These are phyloP conservation scores for Solanum aculeatissimum DNA, from an alignment of 305 asterid genomes.

Conservation along the genomic window DNA sequence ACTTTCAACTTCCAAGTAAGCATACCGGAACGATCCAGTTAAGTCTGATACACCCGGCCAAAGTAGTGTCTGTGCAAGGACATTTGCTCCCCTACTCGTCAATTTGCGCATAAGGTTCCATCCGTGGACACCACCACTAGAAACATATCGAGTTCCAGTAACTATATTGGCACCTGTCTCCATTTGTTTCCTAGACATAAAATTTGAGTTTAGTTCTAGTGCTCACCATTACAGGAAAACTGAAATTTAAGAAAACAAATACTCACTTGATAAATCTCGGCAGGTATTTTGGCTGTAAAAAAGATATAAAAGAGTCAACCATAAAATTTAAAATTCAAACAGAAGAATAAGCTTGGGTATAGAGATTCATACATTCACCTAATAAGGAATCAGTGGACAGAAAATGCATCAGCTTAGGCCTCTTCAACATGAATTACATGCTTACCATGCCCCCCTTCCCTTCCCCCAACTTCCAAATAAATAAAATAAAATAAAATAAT, in stretches of 20 bases:
- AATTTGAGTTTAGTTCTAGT: constrained; percentile 2
- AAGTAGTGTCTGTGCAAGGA: constrained; percentile 88
- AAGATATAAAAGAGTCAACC: constrained; percentile 9
- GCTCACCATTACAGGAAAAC: not conserved
- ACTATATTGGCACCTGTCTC: constrained; percentile 91
- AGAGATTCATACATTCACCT: not conserved
- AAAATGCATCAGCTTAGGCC: not conserved
- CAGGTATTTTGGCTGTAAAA: constrained; percentile 81
- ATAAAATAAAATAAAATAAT: not conserved
- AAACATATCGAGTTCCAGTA: constrained; percentile 92
- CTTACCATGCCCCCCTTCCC: not conserved
- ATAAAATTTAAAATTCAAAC: not conserved
- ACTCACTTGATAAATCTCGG: constrained; percentile 91
- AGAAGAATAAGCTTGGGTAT: not conserved
- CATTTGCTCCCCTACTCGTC: constrained; percentile 98
- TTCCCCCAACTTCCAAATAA: not conserved
- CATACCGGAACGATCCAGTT: constrained; percentile 95
- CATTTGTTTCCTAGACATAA: constrained; percentile 61
- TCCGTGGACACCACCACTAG: constrained; percentile 95
- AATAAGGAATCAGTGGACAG: not conserved
- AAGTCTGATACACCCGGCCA: constrained; percentile 99
- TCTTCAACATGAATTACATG: not conserved
- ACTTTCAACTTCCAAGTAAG: not conserved
- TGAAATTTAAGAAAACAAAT: constrained; percentile 1
- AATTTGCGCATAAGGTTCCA: constrained; percentile 95